Conservation (phyloP, 371 early-diverging fungal species). For the Mucor piriformis region DNA sequence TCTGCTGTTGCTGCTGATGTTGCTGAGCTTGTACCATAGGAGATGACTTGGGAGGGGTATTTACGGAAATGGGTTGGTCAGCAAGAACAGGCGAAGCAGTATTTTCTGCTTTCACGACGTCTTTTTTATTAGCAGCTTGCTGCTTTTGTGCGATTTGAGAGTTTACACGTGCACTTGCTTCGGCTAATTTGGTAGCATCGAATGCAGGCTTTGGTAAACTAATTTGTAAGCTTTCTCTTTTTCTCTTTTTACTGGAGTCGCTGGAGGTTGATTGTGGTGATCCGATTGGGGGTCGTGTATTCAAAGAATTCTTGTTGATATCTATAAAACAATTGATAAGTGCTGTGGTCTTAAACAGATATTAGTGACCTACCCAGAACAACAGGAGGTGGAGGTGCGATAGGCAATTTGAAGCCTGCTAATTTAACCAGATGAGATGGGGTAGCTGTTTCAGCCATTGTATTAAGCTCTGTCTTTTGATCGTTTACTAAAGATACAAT, state of each 20-base stretch:
- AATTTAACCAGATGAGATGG: slow-evolving; percentile 53
- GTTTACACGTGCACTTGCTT: slow-evolving; percentile 24
- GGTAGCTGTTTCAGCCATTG: slow-evolving; percentile 39
- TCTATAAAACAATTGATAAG: slow-evolving; percentile 2
- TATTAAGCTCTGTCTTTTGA: slow-evolving; percentile 40
- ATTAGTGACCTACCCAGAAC: neutral
- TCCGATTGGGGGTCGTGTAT: neutral
- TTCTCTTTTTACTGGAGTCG: slow-evolving; percentile 36
- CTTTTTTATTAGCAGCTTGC: slow-evolving; percentile 13
- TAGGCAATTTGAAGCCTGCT: slow-evolving; percentile 63
- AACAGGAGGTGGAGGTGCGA: neutral
- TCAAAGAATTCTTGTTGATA: neutral
- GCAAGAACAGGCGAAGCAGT: slow-evolving; percentile 1
- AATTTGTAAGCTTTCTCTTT: slow-evolving; percentile 47
- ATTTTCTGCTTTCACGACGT: neutral
- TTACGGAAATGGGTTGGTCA: neutral
- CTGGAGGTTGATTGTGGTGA: slow-evolving; percentile 38
- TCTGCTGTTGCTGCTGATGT: slow-evolving; percentile 19
- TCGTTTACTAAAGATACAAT: slow-evolving; percentile 43
- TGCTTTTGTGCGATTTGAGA: slow-evolving; percentile 27
- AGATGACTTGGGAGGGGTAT: slow-evolving; percentile 7
- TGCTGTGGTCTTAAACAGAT: no score
- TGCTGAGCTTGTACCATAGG: slow-evolving; percentile 12
- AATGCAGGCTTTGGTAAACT: slow-evolving; percentile 42
- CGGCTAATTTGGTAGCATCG: slow-evolving; percentile 43